Evolutionary conservation across 2,329 filamentous ascomycete species (phyloP).

Genomic region (Pseudocercospora crystallina): DNA sequence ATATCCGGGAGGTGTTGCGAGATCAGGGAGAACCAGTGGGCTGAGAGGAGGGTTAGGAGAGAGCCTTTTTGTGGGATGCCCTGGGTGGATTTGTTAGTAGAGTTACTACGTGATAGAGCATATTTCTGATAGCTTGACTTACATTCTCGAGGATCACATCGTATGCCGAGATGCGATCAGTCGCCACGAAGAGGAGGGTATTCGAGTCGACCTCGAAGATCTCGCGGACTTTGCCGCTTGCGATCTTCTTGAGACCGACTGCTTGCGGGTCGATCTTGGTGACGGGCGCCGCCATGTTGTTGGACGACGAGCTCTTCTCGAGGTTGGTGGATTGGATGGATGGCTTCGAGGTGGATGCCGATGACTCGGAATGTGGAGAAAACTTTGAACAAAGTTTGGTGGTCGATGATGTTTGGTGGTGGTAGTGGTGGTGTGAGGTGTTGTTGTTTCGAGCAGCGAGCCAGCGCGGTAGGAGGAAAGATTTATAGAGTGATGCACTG

Average conservation of each 20-base stretch:
- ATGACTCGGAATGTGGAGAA: too few species aligned
- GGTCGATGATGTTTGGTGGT: too few species aligned
- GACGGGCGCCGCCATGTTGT: conserved; percentile 10
- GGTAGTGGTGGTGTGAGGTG: too few species aligned
- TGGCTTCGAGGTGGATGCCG: too few species aligned
- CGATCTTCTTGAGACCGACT: conserved; percentile 47
- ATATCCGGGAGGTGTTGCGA: conserved; percentile 56
- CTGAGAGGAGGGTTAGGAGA: conserved; percentile 66
- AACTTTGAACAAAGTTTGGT: too few species aligned
- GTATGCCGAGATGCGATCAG: conserved; percentile 92
- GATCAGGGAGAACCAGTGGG: conserved; percentile 67
- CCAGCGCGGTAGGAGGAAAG: too few species aligned
- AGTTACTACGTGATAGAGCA: too few species aligned
- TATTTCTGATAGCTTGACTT: conserved; percentile 22
- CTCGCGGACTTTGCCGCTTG: conserved; percentile 75
- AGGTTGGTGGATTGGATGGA: too few species aligned
- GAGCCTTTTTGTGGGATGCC: conserved; percentile 68
- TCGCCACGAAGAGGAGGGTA: conserved; percentile 77
- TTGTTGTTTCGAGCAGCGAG: too few species aligned
- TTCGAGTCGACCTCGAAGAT: conserved; percentile 70
- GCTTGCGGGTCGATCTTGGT: conserved; percentile 7
- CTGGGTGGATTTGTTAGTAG: conserved; percentile 39
- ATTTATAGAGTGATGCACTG: too few species aligned
- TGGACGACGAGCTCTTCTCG: not conserved
- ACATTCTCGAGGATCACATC: conserved; percentile 86